phyloP scores from a whole-genome alignment of 2,329 filamentous ascomycete species.

The Pseudogymnoascus sp. region DNA sequence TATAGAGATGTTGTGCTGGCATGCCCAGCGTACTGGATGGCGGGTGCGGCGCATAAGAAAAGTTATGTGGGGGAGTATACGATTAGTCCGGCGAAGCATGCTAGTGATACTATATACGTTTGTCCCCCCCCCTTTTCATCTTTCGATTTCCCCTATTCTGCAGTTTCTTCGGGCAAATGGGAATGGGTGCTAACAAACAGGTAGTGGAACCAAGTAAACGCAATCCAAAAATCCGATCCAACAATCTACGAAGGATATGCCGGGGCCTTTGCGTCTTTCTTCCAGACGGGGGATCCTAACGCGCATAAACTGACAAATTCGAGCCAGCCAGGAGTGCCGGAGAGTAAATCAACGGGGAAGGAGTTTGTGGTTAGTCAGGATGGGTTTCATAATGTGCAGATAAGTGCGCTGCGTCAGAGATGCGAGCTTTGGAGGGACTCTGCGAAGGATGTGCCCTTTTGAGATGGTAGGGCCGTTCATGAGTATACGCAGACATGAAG shows the following conservation, averaged over 20 bases:
- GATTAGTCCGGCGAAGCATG: conserved; percentile 50
- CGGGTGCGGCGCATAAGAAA: conserved; percentile 33
- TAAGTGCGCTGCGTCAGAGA: conserved; percentile 34
- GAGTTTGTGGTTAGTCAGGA: conserved; percentile 43
- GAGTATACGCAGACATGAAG: background rate
- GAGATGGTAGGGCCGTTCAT: background rate
- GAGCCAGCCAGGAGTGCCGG: conserved; percentile 37
- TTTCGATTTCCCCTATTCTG: too few relatives aligned
- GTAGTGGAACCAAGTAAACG: conserved; percentile 50
- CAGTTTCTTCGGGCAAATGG: too few relatives aligned
- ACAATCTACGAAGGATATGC: conserved; percentile 47
- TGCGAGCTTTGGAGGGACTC: conserved; percentile 47
- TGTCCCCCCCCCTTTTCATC: too few relatives aligned
- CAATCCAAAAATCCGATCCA: conserved; percentile 42
- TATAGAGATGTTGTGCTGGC: conserved; percentile 50
- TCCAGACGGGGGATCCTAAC: conserved; percentile 51
- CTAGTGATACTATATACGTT: conserved; percentile 47
- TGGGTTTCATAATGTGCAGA: conserved; percentile 35
- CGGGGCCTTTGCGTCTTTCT: conserved; percentile 52
- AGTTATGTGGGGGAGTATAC: conserved; percentile 52
- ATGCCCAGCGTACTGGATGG: conserved; percentile 51
- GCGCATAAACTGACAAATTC: conserved; percentile 42
- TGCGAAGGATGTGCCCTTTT: conserved; percentile 39
- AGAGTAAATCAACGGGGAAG: conserved; percentile 24
- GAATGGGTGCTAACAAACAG: too few relatives aligned